Conservation (phyloP, 805 yeast genomes). For the Starmera caribaea region DNA sequence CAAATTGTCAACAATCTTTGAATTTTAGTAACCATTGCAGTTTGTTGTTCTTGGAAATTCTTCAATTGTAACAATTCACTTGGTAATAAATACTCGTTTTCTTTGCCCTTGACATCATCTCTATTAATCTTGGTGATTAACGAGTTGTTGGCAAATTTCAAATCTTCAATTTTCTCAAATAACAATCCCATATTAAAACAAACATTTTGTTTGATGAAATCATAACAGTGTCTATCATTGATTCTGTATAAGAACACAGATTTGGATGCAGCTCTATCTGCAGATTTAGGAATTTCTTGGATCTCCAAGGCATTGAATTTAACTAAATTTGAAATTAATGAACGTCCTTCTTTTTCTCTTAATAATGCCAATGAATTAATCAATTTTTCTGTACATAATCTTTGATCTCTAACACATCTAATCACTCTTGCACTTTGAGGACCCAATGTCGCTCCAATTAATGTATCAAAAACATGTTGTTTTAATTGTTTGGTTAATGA, state of each 20-base stretch:
- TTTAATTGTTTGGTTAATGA: conserved; percentile 37
- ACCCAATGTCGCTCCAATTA: conserved; percentile 55
- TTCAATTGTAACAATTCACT: conserved; percentile 68
- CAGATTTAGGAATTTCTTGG: conserved; percentile 89
- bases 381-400: conserved; percentile 76
- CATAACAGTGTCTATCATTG: conserved; percentile 41
- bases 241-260: conserved; percentile 78
- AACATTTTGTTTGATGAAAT: conserved; percentile 35
- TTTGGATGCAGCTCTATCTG: conserved; percentile 84
- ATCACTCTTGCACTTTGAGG: conserved; percentile 60
- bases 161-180: conserved; percentile 40
- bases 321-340: conserved; percentile 56
- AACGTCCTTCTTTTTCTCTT: conserved; percentile 68
- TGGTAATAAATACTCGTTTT: conserved; percentile 61
- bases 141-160: conserved; percentile 52
- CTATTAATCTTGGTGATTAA: conserved; percentile 75
- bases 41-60: conserved; percentile 47
- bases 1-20: conserved; percentile 47
- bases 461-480: conserved; percentile 42
- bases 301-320: conserved; percentile 69
- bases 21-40: conserved; percentile 42
- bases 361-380: conserved; percentile 68
- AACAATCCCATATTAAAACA: conserved; percentile 37
- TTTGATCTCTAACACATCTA: conserved; percentile 62
- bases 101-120: conserved; percentile 83